Evolutionary conservation across 1,284 basidiomycete species (phyloP).

Genomic region (Leucoagaricus sp.): DNA sequence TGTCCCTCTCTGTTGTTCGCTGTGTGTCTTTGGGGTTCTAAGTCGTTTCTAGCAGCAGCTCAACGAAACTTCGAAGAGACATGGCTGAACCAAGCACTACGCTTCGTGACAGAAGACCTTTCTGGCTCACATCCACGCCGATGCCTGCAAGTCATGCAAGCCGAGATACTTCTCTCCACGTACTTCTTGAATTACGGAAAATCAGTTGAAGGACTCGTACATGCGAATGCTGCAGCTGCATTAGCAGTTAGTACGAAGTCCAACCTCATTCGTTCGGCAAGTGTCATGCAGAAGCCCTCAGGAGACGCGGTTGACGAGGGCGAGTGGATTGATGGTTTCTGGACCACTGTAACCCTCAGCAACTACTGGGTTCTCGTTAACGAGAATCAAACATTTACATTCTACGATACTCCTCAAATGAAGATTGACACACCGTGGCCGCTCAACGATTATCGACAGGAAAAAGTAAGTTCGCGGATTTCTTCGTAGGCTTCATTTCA

Average conservation of each 20-base stretch:
- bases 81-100: constrained; percentile 30
- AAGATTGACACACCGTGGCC: constrained; percentile 47
- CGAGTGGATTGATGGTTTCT: constrained; percentile 49
- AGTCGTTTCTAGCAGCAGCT: constrained; percentile 17
- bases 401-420: constrained; percentile 29
- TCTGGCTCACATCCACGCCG: constrained; percentile 34
- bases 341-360: constrained; percentile 45
- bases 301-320: constrained; percentile 41
- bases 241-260: constrained; percentile 39
- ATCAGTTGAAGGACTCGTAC: constrained; percentile 43
- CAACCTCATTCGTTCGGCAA: constrained; percentile 35
- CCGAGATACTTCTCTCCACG: constrained; percentile 45
- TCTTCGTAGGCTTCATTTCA: not conserved
- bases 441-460: constrained; percentile 33
- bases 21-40: constrained; percentile 27
- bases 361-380: constrained; percentile 28
- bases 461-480: constrained; percentile 11
- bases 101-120: constrained; percentile 29
- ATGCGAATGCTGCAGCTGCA: constrained; percentile 43
- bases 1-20: constrained; percentile 24
- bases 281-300: constrained; percentile 21
- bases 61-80: constrained; percentile 25
- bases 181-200: constrained; percentile 44
- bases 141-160: constrained; percentile 44
- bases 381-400: constrained; percentile 16